Evolutionary conservation across 2,329 filamentous ascomycete species (phyloP).

Genomic region (Didymella pomorum): DNA sequence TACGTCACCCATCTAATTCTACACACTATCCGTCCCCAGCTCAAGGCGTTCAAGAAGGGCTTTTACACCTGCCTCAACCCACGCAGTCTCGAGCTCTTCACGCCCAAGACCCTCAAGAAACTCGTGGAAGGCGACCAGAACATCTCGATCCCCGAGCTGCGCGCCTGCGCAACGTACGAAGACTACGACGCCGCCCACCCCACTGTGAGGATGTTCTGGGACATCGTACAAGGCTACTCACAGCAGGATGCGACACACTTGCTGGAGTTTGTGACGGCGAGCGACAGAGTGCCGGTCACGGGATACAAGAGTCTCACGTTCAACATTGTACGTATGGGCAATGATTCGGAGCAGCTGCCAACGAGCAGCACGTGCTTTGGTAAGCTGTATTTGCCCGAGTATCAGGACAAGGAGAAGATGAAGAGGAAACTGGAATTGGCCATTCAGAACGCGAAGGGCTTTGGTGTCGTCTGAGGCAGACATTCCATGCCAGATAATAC

Average conservation of each 20-base stretch:
- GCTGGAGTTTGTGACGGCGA: constrained; percentile 94
- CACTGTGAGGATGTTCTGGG: constrained; percentile 84
- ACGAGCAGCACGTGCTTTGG: constrained; percentile 95
- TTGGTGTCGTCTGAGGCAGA: constrained; percentile 57
- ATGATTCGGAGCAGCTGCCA: constrained; percentile 70
- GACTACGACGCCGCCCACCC: constrained; percentile 73
- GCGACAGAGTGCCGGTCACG: constrained; percentile 86
- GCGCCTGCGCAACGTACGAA: constrained; percentile 77
- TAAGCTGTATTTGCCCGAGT: constrained; percentile 84
- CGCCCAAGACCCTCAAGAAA: constrained; percentile 67
- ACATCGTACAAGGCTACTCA: constrained; percentile 72
- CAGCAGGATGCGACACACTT: constrained; percentile 76
- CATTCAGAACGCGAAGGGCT: constrained; percentile 12
- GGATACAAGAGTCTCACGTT: constrained; percentile 85
- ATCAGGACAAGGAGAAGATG: constrained; percentile 73
- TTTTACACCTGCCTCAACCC: constrained; percentile 78
- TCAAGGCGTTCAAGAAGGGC: constrained; percentile 79
- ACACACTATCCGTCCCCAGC: constrained; percentile 78
- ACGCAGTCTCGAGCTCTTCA: constrained; percentile 66
- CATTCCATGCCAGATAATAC: not conserved
- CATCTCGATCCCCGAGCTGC: constrained; percentile 79
- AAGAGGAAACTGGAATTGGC: constrained; percentile 81
- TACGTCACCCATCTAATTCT: constrained; percentile 86
- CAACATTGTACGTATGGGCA: constrained; percentile 78
- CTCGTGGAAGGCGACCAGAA: constrained; percentile 84